These are phyloP conservation scores for Theobroma cacao DNA, from an alignment of 345 rosid species.

Conservation along the genomic window DNA sequence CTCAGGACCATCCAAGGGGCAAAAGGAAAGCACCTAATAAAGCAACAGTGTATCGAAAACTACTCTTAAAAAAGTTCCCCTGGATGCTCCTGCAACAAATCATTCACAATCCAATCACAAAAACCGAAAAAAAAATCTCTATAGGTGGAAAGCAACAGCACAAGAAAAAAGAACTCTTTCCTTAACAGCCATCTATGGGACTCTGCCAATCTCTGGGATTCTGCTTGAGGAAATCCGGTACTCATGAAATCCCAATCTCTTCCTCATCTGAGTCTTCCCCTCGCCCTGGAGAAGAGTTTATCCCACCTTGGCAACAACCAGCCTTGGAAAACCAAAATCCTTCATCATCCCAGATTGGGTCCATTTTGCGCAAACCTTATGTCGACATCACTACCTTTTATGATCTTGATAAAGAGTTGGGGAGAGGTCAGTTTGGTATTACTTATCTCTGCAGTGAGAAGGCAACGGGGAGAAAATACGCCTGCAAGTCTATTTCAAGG, in stretches of 20 bases:
- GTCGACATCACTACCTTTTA: conserved; percentile 51
- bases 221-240: conserved; percentile 41
- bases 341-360: conserved; percentile 39
- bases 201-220: conserved; percentile 35
- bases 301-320: conserved; percentile 9
- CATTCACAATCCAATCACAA: conserved; percentile 6
- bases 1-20: conserved; percentile 16
- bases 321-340: conserved; percentile 10
- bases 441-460: conserved; percentile 70
- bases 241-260: conserved; percentile 57
- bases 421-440: conserved; percentile 81
- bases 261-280: conserved; percentile 48
- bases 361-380: conserved; percentile 58
- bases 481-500: conserved; percentile 83
- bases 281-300: not conserved
- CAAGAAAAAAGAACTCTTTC: not conserved
- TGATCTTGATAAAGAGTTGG: conserved; percentile 63
- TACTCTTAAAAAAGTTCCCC: not conserved
- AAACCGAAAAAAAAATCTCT: conserved; percentile 6
- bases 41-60: not conserved
- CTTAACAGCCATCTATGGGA: conserved; percentile 15
- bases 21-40: conserved; percentile 28
- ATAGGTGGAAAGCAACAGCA: not conserved
- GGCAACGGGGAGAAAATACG: conserved; percentile 57
- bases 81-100: not conserved